Conservation (phyloP, 1,139 yeast species). For the Candida sp. region DNA sequence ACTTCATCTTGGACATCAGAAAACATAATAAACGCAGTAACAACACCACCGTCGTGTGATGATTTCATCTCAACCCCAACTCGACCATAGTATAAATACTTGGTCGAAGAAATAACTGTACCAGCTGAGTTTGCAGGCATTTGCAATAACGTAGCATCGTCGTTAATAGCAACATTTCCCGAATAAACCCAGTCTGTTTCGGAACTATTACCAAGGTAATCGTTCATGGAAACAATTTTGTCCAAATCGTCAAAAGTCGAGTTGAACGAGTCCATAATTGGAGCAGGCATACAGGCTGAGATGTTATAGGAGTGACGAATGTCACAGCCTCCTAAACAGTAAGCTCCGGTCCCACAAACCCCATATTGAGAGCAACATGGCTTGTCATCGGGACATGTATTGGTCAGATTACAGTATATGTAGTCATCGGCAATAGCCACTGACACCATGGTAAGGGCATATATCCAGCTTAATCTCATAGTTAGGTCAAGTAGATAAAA, state of each 20-base stretch:
- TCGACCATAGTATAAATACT: slow-evolving; percentile 86
- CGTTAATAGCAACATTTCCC: slow-evolving; percentile 58
- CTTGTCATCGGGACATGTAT: slow-evolving; percentile 60
- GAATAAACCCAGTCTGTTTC: slow-evolving; percentile 71
- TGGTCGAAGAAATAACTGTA: slow-evolving; percentile 76
- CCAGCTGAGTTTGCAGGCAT: slow-evolving; percentile 83
- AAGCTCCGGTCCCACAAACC: slow-evolving; percentile 77
- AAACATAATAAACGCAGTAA: slow-evolving; percentile 80
- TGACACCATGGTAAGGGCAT: slow-evolving; percentile 9
- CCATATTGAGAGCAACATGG: slow-evolving; percentile 90
- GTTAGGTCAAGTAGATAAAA: background rate
- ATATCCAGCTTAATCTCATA: slow-evolving; percentile 1
- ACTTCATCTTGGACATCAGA: slow-evolving; percentile 90
- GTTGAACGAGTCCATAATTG: slow-evolving; percentile 30
- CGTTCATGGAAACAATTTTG: slow-evolving; percentile 28
- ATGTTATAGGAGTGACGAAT: slow-evolving; percentile 59
- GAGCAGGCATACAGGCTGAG: slow-evolving; percentile 67
- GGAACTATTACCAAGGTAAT: slow-evolving; percentile 68
- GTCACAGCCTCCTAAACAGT: slow-evolving; percentile 84
- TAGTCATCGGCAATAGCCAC: slow-evolving; percentile 13
- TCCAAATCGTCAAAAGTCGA: slow-evolving; percentile 38
- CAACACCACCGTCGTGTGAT: slow-evolving; percentile 76
- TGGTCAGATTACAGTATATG: slow-evolving; percentile 44
- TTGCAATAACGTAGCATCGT: slow-evolving; percentile 59
- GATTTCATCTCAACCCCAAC: slow-evolving; percentile 66